Evolutionary conservation across 202 grass and related monocot genomes (phyloP).

Genomic region (Carex arenaria): DNA sequence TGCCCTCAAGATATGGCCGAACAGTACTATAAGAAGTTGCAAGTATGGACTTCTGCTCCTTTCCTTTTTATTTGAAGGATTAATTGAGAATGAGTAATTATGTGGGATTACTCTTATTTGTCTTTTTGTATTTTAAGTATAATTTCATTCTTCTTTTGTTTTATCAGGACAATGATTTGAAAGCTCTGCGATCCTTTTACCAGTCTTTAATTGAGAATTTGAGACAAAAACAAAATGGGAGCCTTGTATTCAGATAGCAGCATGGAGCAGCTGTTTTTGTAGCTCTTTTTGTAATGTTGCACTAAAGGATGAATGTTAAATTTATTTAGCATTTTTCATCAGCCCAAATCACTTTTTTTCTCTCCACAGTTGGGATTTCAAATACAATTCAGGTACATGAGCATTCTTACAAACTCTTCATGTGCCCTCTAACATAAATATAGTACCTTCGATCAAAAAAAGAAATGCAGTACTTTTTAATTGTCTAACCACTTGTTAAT

Average conservation of each 20-base stretch:
- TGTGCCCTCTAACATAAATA: not conserved
- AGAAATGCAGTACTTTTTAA: not conserved
- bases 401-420: constrained; percentile 19
- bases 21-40: constrained; percentile 92
- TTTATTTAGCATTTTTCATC: constrained; percentile 10
- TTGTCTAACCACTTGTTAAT: not conserved
- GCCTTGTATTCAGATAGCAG: constrained; percentile 94
- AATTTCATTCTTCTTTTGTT: constrained; percentile 18
- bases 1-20: constrained; percentile 76
- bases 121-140: not conserved
- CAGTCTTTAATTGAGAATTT: constrained; percentile 85
- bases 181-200: constrained; percentile 79
- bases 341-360: not conserved
- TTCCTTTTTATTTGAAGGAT: not conserved
- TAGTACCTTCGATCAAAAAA: not conserved
- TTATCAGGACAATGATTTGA: constrained; percentile 70
- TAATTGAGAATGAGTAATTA: constrained; percentile 4
- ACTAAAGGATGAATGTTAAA: constrained; percentile 5
- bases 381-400: constrained; percentile 20
- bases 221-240: constrained; percentile 81
- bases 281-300: constrained; percentile 22
- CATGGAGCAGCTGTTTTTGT: constrained; percentile 15
- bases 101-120: not conserved
- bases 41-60: constrained; percentile 33
- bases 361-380: not conserved